Conservation (phyloP, 768 basidiomycete species). For the Lactarius tabidus region DNA sequence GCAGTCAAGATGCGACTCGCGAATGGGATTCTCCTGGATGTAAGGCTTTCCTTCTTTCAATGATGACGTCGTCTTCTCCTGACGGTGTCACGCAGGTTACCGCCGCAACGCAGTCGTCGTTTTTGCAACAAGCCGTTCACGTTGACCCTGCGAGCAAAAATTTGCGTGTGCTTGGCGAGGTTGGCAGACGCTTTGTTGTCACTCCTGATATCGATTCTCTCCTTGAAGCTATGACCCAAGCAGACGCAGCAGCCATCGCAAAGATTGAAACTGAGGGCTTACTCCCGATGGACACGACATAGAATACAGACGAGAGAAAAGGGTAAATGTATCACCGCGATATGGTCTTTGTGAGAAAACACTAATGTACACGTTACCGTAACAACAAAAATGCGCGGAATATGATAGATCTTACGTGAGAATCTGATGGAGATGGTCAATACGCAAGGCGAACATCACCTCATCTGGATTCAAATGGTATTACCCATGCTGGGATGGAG, state of each 20-base stretch:
- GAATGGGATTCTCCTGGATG: conserved; percentile 81
- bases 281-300: conserved; percentile 50
- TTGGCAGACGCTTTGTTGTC: conserved; percentile 78
- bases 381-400: conserved; percentile 1
- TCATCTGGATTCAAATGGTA: no score
- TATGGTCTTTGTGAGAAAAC: neutral
- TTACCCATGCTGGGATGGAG: no score
- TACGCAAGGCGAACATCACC: no score
- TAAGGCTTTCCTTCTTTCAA: conserved; percentile 38
- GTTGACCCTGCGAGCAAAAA: conserved; percentile 57
- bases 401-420: neutral
- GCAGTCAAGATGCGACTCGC: conserved; percentile 80
- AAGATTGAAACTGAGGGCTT: conserved; percentile 43
- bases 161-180: conserved; percentile 75
- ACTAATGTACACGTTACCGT: neutral
- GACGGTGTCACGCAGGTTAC: conserved; percentile 50
- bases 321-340: conserved; percentile 5
- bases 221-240: conserved; percentile 57
- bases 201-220: conserved; percentile 81
- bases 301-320: conserved; percentile 11
- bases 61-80: neutral
- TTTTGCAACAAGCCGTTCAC: conserved; percentile 82
- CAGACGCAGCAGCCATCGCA: conserved; percentile 36
- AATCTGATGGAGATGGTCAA: no score
- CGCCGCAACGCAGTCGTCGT: conserved; percentile 79